These are phyloP conservation scores for Aureobasidium pullulans DNA, from an alignment of 2,329 filamentous ascomycete species.

Conservation along the genomic window DNA sequence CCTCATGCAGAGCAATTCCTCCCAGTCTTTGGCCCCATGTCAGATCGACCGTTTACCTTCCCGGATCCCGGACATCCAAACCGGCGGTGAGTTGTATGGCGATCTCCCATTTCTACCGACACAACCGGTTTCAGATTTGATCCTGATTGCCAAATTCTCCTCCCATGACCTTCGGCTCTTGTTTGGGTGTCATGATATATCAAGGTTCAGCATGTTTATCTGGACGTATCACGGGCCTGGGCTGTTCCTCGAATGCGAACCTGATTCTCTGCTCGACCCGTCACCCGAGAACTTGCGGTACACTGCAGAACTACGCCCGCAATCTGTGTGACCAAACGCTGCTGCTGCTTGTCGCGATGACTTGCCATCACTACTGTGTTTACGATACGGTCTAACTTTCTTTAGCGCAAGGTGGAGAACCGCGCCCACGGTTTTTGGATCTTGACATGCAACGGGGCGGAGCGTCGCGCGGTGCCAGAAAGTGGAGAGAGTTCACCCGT, in stretches of 20 bases:
- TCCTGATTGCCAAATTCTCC: background rate
- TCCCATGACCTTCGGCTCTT: background rate
- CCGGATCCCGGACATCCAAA: slow-evolving; percentile 9
- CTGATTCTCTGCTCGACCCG: background rate
- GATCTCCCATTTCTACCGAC: slow-evolving; percentile 3
- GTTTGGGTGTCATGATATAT: background rate
- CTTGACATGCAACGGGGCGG: slow-evolving; percentile 13
- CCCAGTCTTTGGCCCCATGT: background rate
- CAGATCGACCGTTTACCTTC: slow-evolving; percentile 6
- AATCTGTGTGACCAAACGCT: slow-evolving; percentile 8
- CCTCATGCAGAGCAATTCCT: background rate
- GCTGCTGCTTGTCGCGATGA: background rate
- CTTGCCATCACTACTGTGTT: background rate
- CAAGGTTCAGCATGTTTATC: background rate
- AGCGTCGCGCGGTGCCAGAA: slow-evolving; percentile 6
- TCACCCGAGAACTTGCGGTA: background rate
- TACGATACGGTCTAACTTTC: background rate
- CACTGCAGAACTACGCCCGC: background rate
- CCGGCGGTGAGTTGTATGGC: slow-evolving; percentile 6
- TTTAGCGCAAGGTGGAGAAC: slow-evolving; percentile 10
- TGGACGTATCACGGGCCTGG: background rate
- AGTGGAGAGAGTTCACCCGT: slow-evolving; percentile 11
- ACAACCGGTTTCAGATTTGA: slow-evolving; percentile 6
- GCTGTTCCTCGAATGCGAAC: background rate
- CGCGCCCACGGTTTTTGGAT: background rate